Conservation (phyloP, 129 eudicot species). For the Logfia minima region DNA sequence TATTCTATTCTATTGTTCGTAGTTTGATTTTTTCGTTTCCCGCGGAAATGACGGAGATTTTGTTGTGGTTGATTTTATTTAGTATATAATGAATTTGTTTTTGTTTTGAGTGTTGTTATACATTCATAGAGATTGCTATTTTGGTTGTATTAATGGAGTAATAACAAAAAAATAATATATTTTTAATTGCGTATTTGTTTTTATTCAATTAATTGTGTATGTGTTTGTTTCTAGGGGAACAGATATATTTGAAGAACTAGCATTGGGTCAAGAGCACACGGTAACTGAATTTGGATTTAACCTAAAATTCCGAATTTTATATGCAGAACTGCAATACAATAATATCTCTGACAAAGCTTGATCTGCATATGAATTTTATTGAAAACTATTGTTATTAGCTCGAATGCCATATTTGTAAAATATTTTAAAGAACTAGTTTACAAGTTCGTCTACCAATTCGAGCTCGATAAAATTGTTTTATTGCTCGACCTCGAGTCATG, state of each 20-base stretch:
- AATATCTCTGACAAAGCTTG: not conserved
- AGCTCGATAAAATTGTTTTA: no score
- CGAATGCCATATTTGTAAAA: not conserved
- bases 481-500: not conserved
- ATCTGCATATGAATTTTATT: not conserved
- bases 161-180: not conserved
- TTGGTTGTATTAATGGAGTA: not conserved
- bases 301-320: not conserved
- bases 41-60: not conserved
- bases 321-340: not conserved
- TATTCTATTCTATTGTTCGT: not conserved
- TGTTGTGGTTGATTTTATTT: not conserved
- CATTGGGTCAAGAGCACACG: constrained; percentile 14
- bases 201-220: not conserved
- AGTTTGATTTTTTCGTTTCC: not conserved
- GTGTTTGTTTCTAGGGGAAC: not conserved
- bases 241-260: not conserved
- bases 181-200: not conserved
- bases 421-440: no score
- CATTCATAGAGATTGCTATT: not conserved
- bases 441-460: no score
- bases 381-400: not conserved
- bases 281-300: not conserved
- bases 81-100: no score
- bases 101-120: not conserved